Conservation (phyloP, 2,329 filamentous ascomycete species). For the Venturia carpophila region DNA sequence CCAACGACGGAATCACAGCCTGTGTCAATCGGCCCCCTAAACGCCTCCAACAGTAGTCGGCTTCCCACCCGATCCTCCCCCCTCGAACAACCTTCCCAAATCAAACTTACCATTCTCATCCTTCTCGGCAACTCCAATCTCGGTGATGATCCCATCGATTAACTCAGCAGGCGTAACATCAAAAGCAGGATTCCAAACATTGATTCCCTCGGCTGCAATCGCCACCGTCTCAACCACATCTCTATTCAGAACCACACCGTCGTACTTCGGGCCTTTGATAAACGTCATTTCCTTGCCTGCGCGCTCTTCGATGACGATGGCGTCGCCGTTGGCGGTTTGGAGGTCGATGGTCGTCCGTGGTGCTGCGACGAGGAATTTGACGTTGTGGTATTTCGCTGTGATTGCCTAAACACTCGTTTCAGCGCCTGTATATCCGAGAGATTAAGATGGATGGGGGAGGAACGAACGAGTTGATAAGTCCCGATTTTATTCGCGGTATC, state of each 20-base stretch:
- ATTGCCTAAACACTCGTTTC: conserved; percentile 49
- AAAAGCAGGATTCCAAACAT: conserved; percentile 95
- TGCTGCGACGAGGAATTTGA: conserved; percentile 92
- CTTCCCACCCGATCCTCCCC: background rate
- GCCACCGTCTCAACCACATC: conserved; percentile 62
- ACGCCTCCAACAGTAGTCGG: conserved; percentile 8
- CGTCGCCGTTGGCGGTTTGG: conserved; percentile 63
- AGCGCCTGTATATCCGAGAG: background rate
- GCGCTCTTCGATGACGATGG: conserved; percentile 88
- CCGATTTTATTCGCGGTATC: conserved; percentile 99
- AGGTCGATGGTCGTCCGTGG: conserved; percentile 92
- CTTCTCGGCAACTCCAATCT: conserved; percentile 80
- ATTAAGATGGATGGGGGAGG: background rate
- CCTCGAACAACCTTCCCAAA: conserved; percentile 38
- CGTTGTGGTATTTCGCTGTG: conserved; percentile 75
- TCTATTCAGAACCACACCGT: conserved; percentile 54
- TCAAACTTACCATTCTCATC: conserved; percentile 61
- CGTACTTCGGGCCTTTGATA: conserved; percentile 65
- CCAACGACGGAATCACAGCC: background rate
- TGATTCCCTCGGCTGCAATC: conserved; percentile 67
- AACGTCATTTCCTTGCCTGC: conserved; percentile 74
- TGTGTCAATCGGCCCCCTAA: background rate
- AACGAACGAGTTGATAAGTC: conserved; percentile 64
- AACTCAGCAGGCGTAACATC: conserved; percentile 84
- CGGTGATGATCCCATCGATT: conserved; percentile 91